A percentile compares a stretch with the other conserved stretches of the same genome.
These are phyloP conservation scores for Penicillium sp. DNA, from an alignment of 2,329 filamentous ascomycete genomes.

Conservation along the genomic window DNA sequence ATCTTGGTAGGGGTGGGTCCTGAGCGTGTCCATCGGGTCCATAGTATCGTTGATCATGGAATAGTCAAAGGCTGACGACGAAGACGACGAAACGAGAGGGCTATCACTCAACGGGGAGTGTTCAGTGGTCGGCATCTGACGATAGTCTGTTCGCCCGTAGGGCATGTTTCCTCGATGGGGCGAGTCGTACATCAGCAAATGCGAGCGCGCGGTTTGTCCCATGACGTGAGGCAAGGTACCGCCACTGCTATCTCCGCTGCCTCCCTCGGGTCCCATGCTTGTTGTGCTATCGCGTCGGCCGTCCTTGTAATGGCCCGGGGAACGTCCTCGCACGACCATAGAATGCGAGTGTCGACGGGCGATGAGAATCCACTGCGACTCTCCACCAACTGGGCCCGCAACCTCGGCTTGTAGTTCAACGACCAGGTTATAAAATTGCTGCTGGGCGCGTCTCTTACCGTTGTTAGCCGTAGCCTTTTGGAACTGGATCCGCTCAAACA, in stretches of 20 bases:
- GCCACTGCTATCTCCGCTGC: slow-evolving; percentile 47
- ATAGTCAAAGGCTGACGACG: slow-evolving; percentile 45
- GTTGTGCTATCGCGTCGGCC: slow-evolving; percentile 69
- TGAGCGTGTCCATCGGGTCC: slow-evolving; percentile 45
- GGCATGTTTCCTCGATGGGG: slow-evolving; percentile 37
- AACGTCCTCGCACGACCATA: slow-evolving; percentile 85
- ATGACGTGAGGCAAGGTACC: slow-evolving; percentile 37
- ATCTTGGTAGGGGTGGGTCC: slow-evolving; percentile 43
- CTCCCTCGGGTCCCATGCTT: slow-evolving; percentile 70
- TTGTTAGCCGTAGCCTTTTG: slow-evolving; percentile 94
- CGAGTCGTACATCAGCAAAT: slow-evolving; percentile 42
- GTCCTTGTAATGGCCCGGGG: slow-evolving; percentile 78
- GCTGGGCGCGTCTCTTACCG: slow-evolving; percentile 83
- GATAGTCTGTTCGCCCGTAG: slow-evolving; percentile 42
- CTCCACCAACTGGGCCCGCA: slow-evolving; percentile 45
- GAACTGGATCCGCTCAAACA: slow-evolving; percentile 90
- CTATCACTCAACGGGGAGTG: slow-evolving; percentile 45
- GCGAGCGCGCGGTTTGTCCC: slow-evolving; percentile 35
- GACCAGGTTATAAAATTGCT: slow-evolving; percentile 91
- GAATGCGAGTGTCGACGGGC: slow-evolving; percentile 74
- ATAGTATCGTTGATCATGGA: slow-evolving; percentile 44
- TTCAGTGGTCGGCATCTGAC: slow-evolving; percentile 40
- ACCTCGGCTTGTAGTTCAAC: slow-evolving; percentile 80
- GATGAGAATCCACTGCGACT: slow-evolving; percentile 68
- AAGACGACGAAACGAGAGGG: slow-evolving; percentile 45